These are phyloP conservation scores for Aspergillus spinulosporus DNA, from an alignment of 2,329 filamentous ascomycete genomes.

Conservation along the genomic window DNA sequence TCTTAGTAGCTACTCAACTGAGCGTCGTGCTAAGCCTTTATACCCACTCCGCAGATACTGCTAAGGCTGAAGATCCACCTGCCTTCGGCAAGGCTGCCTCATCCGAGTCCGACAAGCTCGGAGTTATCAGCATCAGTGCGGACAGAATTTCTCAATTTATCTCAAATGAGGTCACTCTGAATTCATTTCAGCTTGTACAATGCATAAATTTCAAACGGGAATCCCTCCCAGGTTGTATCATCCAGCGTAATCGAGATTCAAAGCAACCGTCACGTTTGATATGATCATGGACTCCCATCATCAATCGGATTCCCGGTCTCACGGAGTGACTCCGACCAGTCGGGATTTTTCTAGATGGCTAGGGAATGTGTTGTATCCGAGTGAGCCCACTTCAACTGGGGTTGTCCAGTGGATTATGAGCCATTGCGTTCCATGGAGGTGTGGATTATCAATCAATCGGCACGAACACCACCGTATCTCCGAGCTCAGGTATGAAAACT, in stretches of 20 bases:
- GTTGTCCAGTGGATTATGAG: not conserved
- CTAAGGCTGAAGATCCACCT: not conserved
- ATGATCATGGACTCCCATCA: not conserved
- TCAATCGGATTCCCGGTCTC: not conserved
- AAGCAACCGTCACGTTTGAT: not conserved
- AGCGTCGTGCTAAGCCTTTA: not conserved
- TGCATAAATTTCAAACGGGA: not conserved
- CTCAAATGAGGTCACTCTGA: not conserved
- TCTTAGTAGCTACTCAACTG: not conserved
- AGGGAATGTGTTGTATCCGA: not conserved
- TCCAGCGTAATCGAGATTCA: not conserved
- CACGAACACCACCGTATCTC: not conserved
- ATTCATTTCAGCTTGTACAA: not conserved
- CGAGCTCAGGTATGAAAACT: constrained; percentile 2
- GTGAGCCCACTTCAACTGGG: not conserved
- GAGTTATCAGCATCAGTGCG: not conserved
- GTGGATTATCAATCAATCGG: constrained; percentile 6
- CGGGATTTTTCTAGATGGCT: not conserved
- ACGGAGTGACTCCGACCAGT: not conserved
- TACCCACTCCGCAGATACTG: not conserved
- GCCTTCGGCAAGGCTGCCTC: not conserved
- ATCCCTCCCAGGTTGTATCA: not conserved
- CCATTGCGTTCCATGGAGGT: not conserved
- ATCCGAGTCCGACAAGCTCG: not conserved
- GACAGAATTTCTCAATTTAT: not conserved